Evolutionary conservation across 2,329 filamentous ascomycete genomes (phyloP), one percentile per base, ranked within the genome.

Genomic region (Cladophialophora psammophila): DNA sequence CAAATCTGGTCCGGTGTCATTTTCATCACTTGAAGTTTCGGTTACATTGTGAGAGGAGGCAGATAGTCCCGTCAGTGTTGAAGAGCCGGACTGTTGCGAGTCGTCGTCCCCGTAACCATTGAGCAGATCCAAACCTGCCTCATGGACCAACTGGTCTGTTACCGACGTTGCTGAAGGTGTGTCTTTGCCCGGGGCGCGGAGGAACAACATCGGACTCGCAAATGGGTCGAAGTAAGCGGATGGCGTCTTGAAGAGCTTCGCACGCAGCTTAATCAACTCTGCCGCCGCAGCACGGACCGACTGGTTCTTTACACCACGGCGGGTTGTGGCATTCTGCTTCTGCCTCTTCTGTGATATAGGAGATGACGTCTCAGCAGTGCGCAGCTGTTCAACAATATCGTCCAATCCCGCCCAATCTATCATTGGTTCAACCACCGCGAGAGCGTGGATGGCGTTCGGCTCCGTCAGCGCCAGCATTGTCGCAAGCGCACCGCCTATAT

Each of bases 381-480:
- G 63, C 7, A 65, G 34, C 26, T 58, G 45, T 42, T 65, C 63
- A 3, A 66, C 66, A 31, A 66, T 36, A 38, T 81, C 80, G 52
- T 82, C 80, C 20, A 82, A 67, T 0, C 75, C 73, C 12, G 66
- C 36, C 18, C 77, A 78, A 0, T 77, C 78, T 0, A 75, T 57
- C 9, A 78, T 53, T 1, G 78, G 71, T 5, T 77, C 71, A 26
- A 77, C 72, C 0, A 66, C 73, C 2, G 76, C 75, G 6, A 77
- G 74, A 35, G 77, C 76, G 32, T 78, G 65, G 31, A 79, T 75
- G 0, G 73, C 74, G 31, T 77, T 76, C 52, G 78, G 78, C 71
- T 78, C 18, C 72, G 73, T 82, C 18, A 82, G 73, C 0, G 80
- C 76, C 10, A 82, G 75, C 78, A 80, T 81, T 2, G 80, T 66